Evolutionary conservation across 768 basidiomycete genomes (phyloP), one percentile per base, ranked within the genome.

Genomic region (Amylocystis lapponica): DNA sequence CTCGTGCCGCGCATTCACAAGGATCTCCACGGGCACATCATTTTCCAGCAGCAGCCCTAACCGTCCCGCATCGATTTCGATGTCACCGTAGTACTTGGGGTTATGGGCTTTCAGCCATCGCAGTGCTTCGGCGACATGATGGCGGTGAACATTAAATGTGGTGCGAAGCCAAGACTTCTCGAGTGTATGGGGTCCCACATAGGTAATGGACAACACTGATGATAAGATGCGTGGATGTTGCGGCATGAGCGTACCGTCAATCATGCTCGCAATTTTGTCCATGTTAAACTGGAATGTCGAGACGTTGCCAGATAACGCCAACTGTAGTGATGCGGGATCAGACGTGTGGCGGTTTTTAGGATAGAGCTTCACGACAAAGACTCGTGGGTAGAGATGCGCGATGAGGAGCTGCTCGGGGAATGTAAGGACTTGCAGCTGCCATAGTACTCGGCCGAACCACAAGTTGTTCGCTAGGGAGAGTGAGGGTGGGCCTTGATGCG

Each of bases 351-450:
- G 13, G 4, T 19, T 25, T 36, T 48, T 59, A 1, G 68, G 68
- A 45, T 45, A 62, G 2, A 72, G 47, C 40, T 72, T 70, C 58
- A 66, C 55, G 1, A 66, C 52, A 40, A 54, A 68, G 0, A 61
- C 60, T 0, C 52, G 46, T 1, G 67, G 64, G 46, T 62, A 70
- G 0, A 56, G 25, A 0, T 50, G 55, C 0, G 60, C 49, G 8
- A 72, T 56, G 0, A 72, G 56, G 4, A 69, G 43, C 39, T 63
- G 64, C 47, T 72, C 68, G 0, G 66, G 53, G 17, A 71, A 39
- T 0, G 68, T 67, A 1, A 72, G 46, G 2, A 32, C 19, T 12
- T 52, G 22, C 0, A 70, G 47, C 22, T 61, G 47, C 27, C 38
- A 48, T 0, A 68, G 70, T 3, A 62, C 39, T 0, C 45, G 6